phyloP scores from a whole-genome alignment of 495 filamentous ascomycete genomes.

The Xylaria flabelliformis region DNA sequence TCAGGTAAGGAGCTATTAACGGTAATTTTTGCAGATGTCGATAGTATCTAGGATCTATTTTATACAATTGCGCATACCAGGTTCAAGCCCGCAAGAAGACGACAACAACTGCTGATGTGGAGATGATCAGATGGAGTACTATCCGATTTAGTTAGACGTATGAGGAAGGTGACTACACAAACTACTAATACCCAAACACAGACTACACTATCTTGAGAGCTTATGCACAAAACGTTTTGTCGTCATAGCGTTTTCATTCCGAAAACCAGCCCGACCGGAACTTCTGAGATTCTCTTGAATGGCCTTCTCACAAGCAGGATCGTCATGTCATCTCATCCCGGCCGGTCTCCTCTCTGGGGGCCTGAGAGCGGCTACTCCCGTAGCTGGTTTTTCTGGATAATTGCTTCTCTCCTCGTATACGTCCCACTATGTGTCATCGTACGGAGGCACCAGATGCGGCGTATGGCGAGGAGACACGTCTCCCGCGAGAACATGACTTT shows the following conservation, averaged over 20 bases:
- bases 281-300: not conserved
- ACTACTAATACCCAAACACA: no score
- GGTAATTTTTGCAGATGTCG: no score
- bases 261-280: not conserved
- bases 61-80: no score
- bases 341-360: not conserved
- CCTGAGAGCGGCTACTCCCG: not conserved
- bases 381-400: not conserved
- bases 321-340: not conserved
- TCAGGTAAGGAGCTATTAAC: no score
- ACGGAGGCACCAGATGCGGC: not conserved
- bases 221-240: not conserved
- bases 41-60: no score
- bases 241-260: not conserved
- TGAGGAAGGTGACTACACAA: no score
- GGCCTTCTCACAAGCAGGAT: not conserved
- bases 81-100: no score
- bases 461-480: not conserved
- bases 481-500: conserved; percentile 10
- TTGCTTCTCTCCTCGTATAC: not conserved
- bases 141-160: no score
- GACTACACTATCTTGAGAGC: no score
- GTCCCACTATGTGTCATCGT: not conserved
- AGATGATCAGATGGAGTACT: no score
- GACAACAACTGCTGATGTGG: no score